These are phyloP conservation scores for Nicotiana tomentosiformis DNA, from an alignment of 257 asterid species.

Conservation along the genomic window DNA sequence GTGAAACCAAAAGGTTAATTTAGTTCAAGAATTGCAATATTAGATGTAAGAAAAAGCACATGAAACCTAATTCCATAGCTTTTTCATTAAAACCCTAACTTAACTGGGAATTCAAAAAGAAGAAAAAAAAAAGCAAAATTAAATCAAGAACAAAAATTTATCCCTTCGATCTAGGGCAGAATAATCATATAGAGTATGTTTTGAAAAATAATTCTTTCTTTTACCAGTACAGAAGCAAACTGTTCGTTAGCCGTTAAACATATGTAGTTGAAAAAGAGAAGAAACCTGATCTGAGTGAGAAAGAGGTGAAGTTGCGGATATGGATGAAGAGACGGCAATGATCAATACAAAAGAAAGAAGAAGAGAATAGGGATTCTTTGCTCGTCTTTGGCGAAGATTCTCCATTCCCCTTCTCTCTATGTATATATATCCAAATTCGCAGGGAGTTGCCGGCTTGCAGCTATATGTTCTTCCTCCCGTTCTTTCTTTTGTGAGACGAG, in stretches of 20 bases:
- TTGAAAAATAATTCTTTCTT: not conserved
- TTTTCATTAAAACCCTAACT: not conserved
- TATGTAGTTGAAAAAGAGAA: not conserved
- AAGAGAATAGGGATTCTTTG: not conserved
- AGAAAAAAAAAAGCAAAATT: not conserved
- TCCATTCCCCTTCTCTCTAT: not conserved
- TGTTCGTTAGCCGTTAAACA: not conserved
- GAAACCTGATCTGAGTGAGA: constrained; percentile 1
- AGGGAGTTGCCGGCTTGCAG: not conserved
- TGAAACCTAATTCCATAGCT: not conserved
- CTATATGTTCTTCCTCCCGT: not conserved
- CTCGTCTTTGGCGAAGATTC: not conserved
- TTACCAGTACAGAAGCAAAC: not conserved
- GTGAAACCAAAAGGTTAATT: not conserved
- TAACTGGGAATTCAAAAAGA: not conserved
- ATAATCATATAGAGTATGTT: not conserved
- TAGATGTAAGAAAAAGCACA: not conserved
- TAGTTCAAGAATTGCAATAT: not conserved
- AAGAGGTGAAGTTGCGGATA: constrained; percentile 9
- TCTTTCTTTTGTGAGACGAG: not conserved
- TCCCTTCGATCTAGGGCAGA: not conserved
- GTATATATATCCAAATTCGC: not conserved
- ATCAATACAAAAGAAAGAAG: not conserved
- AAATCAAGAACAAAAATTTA: not conserved
- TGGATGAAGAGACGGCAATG: not conserved